Evolutionary conservation across 2,329 filamentous ascomycete genomes (phyloP).

Genomic region (Myotisia sp.): DNA sequence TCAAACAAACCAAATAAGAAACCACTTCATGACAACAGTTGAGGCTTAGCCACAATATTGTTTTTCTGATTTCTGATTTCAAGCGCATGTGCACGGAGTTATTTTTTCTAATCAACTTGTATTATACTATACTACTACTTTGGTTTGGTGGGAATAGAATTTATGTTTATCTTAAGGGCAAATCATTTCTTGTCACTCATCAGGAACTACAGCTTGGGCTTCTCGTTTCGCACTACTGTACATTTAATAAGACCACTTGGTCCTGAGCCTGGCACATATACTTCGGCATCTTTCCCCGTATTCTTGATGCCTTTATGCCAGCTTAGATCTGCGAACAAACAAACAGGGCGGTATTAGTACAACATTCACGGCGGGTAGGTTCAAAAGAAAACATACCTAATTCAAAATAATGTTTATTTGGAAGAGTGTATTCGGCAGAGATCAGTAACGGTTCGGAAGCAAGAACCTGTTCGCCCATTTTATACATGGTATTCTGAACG

Average conservation of each 20-base stretch:
- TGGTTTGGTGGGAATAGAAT: too few relatives aligned
- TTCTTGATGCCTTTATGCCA: slow-evolving; percentile 96
- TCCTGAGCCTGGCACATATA: slow-evolving; percentile 81
- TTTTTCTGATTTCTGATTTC: slow-evolving; percentile 15
- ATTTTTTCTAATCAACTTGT: slow-evolving; percentile 1
- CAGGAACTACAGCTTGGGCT: slow-evolving; percentile 2
- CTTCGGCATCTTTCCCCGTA: slow-evolving; percentile 86
- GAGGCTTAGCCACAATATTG: slow-evolving; percentile 11
- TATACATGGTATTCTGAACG: slow-evolving; percentile 97
- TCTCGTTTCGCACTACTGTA: slow-evolving; percentile 44
- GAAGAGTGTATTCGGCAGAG: slow-evolving; percentile 66
- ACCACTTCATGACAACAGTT: too few relatives aligned
- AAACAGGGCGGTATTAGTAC: slow-evolving; percentile 8
- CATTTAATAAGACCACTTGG: slow-evolving; percentile 95
- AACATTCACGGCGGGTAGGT: not conserved
- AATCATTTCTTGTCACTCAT: too few relatives aligned
- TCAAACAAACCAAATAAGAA: slow-evolving; percentile 20
- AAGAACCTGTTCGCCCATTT: slow-evolving; percentile 85
- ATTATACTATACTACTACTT: slow-evolving; percentile 2
- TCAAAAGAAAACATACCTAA: slow-evolving; percentile 39
- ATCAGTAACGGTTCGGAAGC: slow-evolving; percentile 57
- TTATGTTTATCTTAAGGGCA: too few relatives aligned
- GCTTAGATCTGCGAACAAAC: slow-evolving; percentile 54
- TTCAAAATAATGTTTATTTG: slow-evolving; percentile 99
- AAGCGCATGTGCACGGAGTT: slow-evolving; percentile 5